These are phyloP conservation scores for Calamus simplicifolius DNA, from an alignment of 176 grass and related monocot genomes.

Conservation along the genomic window DNA sequence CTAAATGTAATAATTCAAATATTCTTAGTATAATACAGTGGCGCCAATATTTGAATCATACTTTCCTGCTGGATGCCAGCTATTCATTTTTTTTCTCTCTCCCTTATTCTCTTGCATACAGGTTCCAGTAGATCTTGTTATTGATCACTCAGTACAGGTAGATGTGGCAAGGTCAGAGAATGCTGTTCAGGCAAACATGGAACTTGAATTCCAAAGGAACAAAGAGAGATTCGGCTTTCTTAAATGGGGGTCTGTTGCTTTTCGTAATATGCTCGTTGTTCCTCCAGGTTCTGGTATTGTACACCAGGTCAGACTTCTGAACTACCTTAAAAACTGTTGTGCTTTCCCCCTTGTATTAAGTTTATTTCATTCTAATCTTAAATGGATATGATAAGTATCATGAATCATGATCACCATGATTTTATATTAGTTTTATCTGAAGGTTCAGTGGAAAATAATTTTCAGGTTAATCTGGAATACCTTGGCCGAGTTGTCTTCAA, in stretches of 20 bases:
- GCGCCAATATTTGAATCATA: too few species aligned
- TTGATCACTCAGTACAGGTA: slow-evolving; percentile 36
- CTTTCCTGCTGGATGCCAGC: neutral
- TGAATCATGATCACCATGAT: too few species aligned
- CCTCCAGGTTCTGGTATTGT: slow-evolving; percentile 39
- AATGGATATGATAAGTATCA: too few species aligned
- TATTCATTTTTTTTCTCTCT: neutral
- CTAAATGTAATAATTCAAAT: too few species aligned
- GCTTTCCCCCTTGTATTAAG: too few species aligned
- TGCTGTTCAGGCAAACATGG: slow-evolving; percentile 34
- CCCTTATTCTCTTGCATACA: neutral
- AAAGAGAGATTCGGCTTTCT: slow-evolving; percentile 33
- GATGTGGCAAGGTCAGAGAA: slow-evolving; percentile 30
- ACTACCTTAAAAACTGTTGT: too few species aligned
- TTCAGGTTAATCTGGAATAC: slow-evolving; percentile 39
- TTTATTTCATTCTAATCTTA: too few species aligned
- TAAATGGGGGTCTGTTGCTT: slow-evolving; percentile 38
- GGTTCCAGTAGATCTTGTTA: slow-evolving; percentile 40
- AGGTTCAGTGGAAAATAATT: neutral
- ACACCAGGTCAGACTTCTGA: slow-evolving; percentile 23
- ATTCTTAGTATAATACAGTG: too few species aligned
- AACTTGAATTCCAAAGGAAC: slow-evolving; percentile 31
- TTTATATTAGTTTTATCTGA: too few species aligned
- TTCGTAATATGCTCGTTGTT: slow-evolving; percentile 34
- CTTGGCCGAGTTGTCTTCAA: slow-evolving; percentile 36